A percentile compares a stretch with the other conserved stretches of the same genome.
Conservation (phyloP, 2,329 filamentous ascomycete species). For the Cercospora zeae-maydis region DNA sequence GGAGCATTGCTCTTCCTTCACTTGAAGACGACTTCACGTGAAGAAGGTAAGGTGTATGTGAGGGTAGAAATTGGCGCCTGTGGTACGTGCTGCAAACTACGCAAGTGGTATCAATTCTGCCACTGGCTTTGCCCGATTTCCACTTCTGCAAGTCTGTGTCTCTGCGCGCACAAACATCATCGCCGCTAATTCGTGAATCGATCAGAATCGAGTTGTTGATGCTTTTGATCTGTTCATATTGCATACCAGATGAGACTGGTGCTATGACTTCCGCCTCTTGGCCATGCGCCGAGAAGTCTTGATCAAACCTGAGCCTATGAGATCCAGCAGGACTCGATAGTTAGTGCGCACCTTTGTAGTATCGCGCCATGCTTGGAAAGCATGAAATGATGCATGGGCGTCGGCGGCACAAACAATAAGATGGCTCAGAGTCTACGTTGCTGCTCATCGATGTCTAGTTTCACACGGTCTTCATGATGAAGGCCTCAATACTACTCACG, state of each 20-base stretch:
- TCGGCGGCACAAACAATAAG: background rate
- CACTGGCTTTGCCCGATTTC: no score
- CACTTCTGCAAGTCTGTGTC: no score
- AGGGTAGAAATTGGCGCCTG: background rate
- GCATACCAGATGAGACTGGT: background rate
- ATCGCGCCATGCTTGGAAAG: background rate
- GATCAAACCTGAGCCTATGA: background rate
- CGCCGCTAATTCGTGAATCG: background rate
- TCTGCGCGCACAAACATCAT: background rate
- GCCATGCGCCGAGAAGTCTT: conserved; percentile 11
- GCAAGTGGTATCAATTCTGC: background rate
- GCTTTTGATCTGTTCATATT: background rate
- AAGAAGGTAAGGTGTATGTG: background rate
- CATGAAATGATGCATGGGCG: background rate
- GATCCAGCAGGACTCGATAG: background rate
- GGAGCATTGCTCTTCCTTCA: background rate
- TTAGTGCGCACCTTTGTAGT: background rate
- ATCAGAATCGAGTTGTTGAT: background rate
- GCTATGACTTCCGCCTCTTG: background rate
- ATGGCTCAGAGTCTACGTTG: background rate
- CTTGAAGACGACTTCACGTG: background rate
- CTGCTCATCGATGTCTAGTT: background rate
- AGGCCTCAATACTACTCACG: conserved; percentile 10
- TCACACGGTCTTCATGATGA: background rate
- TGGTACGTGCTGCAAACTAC: background rate